Evolutionary conservation across 805 yeast species (phyloP), one percentile per base, ranked within the genome.

Genomic region (Myxozyma vanderwaltii): DNA sequence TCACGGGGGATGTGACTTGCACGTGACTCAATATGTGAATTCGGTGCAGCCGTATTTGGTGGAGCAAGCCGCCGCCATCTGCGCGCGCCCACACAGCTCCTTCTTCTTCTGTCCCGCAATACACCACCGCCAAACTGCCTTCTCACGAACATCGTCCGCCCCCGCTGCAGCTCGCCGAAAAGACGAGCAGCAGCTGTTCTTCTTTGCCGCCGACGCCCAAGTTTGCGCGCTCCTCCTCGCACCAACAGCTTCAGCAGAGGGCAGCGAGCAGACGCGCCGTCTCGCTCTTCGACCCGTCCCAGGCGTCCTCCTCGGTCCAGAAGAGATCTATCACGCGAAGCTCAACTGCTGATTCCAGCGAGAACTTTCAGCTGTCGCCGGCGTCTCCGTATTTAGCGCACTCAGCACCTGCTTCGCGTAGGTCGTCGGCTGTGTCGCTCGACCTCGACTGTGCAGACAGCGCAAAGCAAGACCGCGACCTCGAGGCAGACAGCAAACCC

Each of bases 251-350:
- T 48, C 51, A 48, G 33, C 29, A 29, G 27, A 38, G 50, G 33
- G n/a, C 57, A 26, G 35, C 54, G n/a, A 51, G n/a, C n/a, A n/a
- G 61, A 7, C 50, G 61, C 12, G 61, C 63, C 4, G 55, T 56
- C n/a, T 58, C 62, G 8, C 51, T 57, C 21, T 57, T 56, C 36
- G 58, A 36, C 38, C 27, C 33, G 35, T 39, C 36, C 38, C 27
- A 43, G 27, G 21, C n/a, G n/a, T n/a, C n/a, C n/a, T n/a, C 13
- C 45, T 12, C 45, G 21, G 19, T 29, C 10, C 33, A 29, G 33
- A 29, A 29, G 33, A 6, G 33, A n/a, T n/a, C n/a, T n/a, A n/a
- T n/a, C n/a, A n/a, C 33, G 33, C 33, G 6, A 10, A 7, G 10
- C 33, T 29, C 33, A 7, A 10, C 33, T 29, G 10, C 33, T 29